Evolutionary conservation across 2,329 filamentous ascomycete genomes (phyloP).

Genomic region (Fusarium multiceps): DNA sequence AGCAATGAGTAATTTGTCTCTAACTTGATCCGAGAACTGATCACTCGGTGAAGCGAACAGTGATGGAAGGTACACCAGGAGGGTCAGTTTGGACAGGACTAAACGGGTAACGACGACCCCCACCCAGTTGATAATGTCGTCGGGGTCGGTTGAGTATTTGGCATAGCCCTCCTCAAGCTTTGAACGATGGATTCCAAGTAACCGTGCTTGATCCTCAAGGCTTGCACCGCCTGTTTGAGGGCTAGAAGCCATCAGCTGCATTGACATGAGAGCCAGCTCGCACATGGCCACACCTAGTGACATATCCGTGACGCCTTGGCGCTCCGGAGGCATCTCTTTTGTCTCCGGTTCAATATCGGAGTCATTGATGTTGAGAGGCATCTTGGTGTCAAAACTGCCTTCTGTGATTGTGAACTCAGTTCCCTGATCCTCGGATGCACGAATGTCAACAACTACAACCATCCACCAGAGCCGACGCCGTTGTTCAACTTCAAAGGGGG

Average conservation of each 20-base stretch:
- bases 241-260: constrained; percentile 52
- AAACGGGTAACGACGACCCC: constrained; percentile 54
- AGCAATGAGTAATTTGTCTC: constrained; percentile 59
- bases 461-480: constrained; percentile 72
- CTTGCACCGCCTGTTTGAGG: constrained; percentile 43
- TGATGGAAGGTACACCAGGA: constrained; percentile 65
- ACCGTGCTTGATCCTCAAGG: constrained; percentile 55
- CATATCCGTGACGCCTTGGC: constrained; percentile 66
- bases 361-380: constrained; percentile 70
- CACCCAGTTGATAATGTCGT: constrained; percentile 54
- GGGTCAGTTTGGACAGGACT: constrained; percentile 65
- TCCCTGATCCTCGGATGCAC: constrained; percentile 70
- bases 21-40: constrained; percentile 53
- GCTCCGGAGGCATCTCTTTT: constrained; percentile 58
- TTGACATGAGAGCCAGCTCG: constrained; percentile 51
- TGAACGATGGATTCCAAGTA: constrained; percentile 60
- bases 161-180: constrained; percentile 58
- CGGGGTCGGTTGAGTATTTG: constrained; percentile 50
- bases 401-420: constrained; percentile 60
- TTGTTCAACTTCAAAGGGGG: constrained; percentile 71
- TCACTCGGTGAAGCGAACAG: constrained; percentile 57
- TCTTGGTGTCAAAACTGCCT: constrained; percentile 62
- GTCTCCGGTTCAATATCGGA: constrained; percentile 61
- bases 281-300: constrained; percentile 54
- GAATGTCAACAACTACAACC: constrained; percentile 68